Conservation (phyloP, 805 yeast species). For the Ogataea pignaliae region DNA sequence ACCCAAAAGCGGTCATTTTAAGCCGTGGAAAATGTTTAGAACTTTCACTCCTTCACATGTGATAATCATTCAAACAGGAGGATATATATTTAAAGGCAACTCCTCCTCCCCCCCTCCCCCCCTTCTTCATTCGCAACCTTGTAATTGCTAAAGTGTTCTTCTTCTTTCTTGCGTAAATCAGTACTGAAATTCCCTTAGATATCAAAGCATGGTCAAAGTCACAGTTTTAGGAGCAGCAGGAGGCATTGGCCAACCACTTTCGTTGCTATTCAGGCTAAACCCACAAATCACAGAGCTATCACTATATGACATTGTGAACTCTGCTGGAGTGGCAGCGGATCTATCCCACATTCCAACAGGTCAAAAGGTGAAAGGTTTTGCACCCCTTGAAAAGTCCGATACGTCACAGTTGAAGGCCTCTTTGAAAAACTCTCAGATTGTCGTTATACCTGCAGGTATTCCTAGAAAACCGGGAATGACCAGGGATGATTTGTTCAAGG, state of each 20-base stretch:
- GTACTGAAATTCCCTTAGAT: background rate
- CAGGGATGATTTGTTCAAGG: constrained; percentile 56
- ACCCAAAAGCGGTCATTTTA: no score
- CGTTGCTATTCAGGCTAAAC: constrained; percentile 71
- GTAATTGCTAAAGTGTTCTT: no score
- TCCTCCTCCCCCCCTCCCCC: no score
- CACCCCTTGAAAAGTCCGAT: constrained; percentile 26
- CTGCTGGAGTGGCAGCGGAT: constrained; percentile 87
- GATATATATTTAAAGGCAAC: no score
- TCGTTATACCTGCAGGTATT: constrained; percentile 57
- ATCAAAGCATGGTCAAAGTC: constrained; percentile 46
- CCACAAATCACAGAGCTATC: constrained; percentile 62
- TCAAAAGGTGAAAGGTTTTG: constrained; percentile 22
- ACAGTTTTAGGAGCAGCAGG: constrained; percentile 89
- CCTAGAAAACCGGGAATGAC: constrained; percentile 67
- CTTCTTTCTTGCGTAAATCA: background rate
- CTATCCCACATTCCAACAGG: constrained; percentile 60
- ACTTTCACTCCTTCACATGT: no score
- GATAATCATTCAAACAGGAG: no score
- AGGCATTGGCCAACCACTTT: constrained; percentile 91
- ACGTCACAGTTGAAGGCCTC: constrained; percentile 35
- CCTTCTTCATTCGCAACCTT: no score
- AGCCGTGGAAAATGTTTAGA: no score
- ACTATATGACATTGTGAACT: constrained; percentile 78
- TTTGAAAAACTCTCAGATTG: constrained; percentile 42